Evolutionary conservation across 768 basidiomycete genomes (phyloP).

Genomic region (Boletus rubroflammeus): DNA sequence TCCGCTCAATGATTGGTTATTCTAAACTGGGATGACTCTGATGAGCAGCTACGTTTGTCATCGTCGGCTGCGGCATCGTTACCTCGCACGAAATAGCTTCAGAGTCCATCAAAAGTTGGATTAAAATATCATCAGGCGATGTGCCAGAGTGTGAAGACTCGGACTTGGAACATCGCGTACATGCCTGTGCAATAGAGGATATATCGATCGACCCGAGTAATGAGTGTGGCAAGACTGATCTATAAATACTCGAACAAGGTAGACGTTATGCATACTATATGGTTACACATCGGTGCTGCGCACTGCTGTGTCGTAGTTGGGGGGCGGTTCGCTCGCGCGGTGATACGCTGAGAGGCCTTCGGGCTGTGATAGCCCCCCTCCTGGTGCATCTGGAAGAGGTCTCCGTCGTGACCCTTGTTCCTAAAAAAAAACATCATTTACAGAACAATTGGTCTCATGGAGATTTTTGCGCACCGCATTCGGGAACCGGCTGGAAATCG

Average conservation of each 20-base stretch:
- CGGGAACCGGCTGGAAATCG: not conserved
- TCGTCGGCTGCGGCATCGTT: not conserved
- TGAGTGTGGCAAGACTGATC: not conserved
- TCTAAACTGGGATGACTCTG: not conserved
- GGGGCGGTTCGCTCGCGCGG: constrained; percentile 5
- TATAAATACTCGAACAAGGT: not conserved
- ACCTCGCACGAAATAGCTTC: not conserved
- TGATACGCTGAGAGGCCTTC: not conserved
- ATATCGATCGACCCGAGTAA: not conserved
- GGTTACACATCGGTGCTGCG: not conserved
- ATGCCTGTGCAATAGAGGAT: not conserved
- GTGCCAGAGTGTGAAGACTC: not conserved
- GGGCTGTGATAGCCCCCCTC: not conserved
- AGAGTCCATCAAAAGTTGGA: not conserved
- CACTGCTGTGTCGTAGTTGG: constrained; percentile 19
- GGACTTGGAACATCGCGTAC: not conserved
- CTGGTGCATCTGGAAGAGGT: constrained; percentile 7
- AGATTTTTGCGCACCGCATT: constrained; percentile 11
- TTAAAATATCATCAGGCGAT: not conserved
- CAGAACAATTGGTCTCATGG: not conserved
- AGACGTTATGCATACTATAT: not conserved
- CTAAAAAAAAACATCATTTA: constrained; percentile 5
- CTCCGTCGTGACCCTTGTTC: not conserved
- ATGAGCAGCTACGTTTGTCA: not conserved
- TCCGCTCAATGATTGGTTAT: not conserved